phyloP scores from a whole-genome alignment of 768 basidiomycete species.

The Mrakia gelida region DNA sequence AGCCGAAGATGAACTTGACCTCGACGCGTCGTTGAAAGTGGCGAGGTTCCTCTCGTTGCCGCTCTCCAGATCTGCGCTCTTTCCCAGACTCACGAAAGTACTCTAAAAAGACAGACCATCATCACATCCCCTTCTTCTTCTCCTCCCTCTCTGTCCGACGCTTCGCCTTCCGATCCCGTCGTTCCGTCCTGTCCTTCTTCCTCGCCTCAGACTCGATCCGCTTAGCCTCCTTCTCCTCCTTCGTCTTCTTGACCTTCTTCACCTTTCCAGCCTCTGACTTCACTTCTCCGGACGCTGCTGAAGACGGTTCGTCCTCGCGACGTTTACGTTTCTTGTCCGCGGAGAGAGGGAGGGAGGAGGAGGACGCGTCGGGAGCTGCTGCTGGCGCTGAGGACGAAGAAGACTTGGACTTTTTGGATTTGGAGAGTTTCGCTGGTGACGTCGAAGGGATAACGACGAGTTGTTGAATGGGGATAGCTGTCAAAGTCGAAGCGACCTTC shows the following conservation, averaged over 20 bases:
- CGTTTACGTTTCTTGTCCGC: neutral
- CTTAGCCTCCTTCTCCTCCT: conserved; percentile 4
- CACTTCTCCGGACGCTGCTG: neutral
- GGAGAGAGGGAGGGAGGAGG: neutral
- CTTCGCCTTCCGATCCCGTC: neutral
- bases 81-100: too few relatives aligned
- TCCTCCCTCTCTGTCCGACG: conserved; percentile 11
- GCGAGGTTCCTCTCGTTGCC: too few relatives aligned
- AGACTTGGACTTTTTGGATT: neutral
- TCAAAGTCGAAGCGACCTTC: neutral
- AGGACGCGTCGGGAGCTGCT: neutral
- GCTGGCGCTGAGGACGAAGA: neutral
- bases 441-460: neutral
- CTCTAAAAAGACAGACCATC: neutral
- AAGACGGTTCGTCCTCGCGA: neutral
- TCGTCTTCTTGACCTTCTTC: neutral
- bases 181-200: conserved; percentile 8
- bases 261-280: neutral
- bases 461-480: neutral
- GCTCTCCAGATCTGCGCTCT: too few relatives aligned
- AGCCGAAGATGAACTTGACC: too few relatives aligned
- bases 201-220: neutral
- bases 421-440: neutral
- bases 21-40: too few relatives aligned
- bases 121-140: neutral